phyloP scores from a whole-genome alignment of 2,329 filamentous ascomycete genomes.

The Fusarium circinatum region DNA sequence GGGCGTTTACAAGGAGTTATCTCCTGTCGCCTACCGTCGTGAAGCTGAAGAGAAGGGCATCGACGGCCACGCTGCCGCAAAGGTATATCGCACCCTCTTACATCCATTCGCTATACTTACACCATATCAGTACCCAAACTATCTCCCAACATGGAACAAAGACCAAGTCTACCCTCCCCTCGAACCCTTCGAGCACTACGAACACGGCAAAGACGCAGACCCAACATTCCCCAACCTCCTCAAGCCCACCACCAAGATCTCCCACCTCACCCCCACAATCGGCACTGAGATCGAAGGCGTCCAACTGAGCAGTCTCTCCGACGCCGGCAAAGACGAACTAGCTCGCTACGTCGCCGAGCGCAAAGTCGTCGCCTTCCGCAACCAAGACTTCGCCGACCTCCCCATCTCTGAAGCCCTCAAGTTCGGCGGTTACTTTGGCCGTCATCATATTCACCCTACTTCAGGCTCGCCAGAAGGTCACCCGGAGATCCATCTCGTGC shows the following conservation, averaged over 20 bases:
- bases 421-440: constrained; percentile 80
- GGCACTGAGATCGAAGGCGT: constrained; percentile 77
- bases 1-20: constrained; percentile 41
- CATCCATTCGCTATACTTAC: background rate
- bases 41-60: constrained; percentile 37
- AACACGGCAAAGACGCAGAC: constrained; percentile 81
- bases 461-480: constrained; percentile 78
- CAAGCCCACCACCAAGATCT: constrained; percentile 59
- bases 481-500: constrained; percentile 82
- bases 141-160: constrained; percentile 77
- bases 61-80: constrained; percentile 37
- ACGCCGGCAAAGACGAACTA: constrained; percentile 79
- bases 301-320: constrained; percentile 74
- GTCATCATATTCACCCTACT: constrained; percentile 84
- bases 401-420: constrained; percentile 76
- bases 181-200: constrained; percentile 75
- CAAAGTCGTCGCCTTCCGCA: constrained; percentile 81
- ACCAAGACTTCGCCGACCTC: constrained; percentile 77
- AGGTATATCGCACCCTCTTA: constrained; percentile 1
- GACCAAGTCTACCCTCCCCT: constrained; percentile 73
- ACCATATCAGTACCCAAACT: constrained; percentile 70
- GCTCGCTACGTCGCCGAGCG: constrained; percentile 79
- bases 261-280: constrained; percentile 76
- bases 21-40: constrained; percentile 31
- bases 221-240: constrained; percentile 75